A percentile compares a stretch with the other conserved stretches of the same genome.
phyloP scores from a whole-genome alignment of 495 filamentous ascomycete species.

The Xylaria cubensis region DNA sequence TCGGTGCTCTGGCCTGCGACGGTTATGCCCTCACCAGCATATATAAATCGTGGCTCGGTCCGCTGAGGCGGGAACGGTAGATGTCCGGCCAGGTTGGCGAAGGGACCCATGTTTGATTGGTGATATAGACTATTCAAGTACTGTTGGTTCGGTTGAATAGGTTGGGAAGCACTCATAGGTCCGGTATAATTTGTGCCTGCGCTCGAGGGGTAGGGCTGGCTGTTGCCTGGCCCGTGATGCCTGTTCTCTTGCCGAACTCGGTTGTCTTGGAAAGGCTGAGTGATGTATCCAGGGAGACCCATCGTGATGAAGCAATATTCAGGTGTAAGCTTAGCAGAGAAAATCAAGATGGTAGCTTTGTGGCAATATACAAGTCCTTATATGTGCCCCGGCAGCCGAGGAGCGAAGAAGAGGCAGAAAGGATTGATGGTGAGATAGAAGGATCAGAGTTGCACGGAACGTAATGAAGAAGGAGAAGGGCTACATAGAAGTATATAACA shows the following conservation, averaged over 20 bases:
- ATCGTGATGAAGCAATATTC: neutral
- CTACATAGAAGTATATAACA: too few species aligned
- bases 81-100: neutral
- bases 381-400: neutral
- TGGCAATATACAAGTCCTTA: neutral
- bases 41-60: neutral
- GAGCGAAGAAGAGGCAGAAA: neutral
- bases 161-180: neutral
- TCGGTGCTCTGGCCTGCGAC: constrained; percentile 6
- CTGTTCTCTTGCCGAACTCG: neutral
- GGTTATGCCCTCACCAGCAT: constrained; percentile 3
- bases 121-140: neutral
- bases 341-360: neutral
- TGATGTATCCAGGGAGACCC: neutral
- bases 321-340: neutral
- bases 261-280: neutral
- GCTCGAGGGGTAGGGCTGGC: neutral
- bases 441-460: neutral
- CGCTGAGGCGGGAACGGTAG: neutral
- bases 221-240: neutral
- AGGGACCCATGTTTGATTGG: neutral
- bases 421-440: neutral
- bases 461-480: neutral
- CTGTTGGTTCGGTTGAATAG: neutral
- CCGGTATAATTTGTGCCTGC: neutral